phyloP scores from a whole-genome alignment of 306 rosid species.

The Malus asiatica region DNA sequence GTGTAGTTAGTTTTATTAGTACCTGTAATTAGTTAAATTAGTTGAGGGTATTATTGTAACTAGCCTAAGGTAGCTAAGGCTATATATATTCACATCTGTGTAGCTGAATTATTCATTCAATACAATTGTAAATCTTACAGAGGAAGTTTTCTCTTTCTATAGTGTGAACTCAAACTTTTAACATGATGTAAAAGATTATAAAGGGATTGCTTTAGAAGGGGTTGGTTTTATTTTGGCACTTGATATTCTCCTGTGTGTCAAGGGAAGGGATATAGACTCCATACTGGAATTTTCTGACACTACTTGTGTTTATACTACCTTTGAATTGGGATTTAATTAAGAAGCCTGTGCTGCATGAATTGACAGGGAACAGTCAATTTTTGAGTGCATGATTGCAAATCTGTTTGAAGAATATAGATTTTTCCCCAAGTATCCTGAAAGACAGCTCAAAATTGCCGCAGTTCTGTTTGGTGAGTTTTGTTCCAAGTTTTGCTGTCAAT shows the following conservation, averaged over 20 bases:
- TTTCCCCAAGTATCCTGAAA: conserved; percentile 95
- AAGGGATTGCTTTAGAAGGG: background rate
- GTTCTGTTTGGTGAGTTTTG: conserved; percentile 76
- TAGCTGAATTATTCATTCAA: no score
- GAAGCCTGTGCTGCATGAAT: conserved; percentile 3
- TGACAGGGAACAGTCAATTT: conserved; percentile 79
- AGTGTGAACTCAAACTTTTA: background rate
- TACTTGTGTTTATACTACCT: background rate
- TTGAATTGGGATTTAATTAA: conserved; percentile 2
- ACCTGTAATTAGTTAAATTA: no score
- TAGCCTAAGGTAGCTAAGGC: no score
- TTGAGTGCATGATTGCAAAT: conserved; percentile 91
- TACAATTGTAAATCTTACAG: no score
- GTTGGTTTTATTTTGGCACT: background rate
- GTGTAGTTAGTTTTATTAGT: no score
- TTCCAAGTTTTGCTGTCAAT: conserved; percentile 8
- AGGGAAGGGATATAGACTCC: background rate
- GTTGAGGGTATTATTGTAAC: no score
- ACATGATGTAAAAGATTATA: background rate
- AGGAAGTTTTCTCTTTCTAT: no score
- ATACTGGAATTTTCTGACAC: background rate
- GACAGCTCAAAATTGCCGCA: conserved; percentile 90
- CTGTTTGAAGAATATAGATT: conserved; percentile 91
- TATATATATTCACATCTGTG: no score
- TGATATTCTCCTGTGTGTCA: background rate